Percentiles rank a stretch among this genome's conserved stretches.
phyloP scores from a whole-genome alignment of 768 basidiomycete species.

The Suillus tomentosus region DNA sequence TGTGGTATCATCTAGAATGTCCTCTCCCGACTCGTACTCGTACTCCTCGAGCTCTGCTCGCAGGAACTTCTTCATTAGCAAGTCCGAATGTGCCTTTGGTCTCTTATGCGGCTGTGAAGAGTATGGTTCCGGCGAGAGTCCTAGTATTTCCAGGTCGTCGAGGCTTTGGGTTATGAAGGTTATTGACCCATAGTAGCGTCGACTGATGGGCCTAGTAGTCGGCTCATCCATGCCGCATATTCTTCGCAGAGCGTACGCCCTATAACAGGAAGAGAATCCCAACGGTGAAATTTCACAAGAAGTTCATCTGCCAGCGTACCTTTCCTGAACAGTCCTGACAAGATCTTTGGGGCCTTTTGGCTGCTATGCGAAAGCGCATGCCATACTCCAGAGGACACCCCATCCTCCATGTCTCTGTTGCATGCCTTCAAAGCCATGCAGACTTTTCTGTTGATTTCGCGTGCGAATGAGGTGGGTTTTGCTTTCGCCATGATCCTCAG shows the following conservation, averaged over 20 bases:
- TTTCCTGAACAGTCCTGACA: background rate
- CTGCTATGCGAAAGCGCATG: background rate
- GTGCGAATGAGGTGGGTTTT: background rate
- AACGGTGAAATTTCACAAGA: conserved; percentile 27
- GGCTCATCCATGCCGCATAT: background rate
- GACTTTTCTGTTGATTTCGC: background rate
- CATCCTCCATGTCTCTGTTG: background rate
- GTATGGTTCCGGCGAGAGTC: background rate
- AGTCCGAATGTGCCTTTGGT: background rate
- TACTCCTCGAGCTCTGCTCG: background rate
- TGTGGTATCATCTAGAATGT: background rate
- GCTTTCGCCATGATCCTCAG: background rate
- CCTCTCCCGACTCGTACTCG: background rate
- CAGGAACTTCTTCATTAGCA: conserved; percentile 1
- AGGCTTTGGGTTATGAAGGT: background rate
- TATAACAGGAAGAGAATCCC: background rate
- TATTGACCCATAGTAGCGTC: background rate
- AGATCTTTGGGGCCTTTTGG: background rate
- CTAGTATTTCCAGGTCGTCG: background rate
- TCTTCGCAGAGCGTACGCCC: background rate
- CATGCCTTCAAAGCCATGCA: background rate
- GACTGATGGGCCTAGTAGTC: background rate
- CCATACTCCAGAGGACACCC: conserved; percentile 3
- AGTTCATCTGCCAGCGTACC: background rate
- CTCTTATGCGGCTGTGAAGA: background rate